Percentiles rank a stretch among this genome's conserved stretches.
Conservation (phyloP, 371 early-diverging fungal species). For the Rhizopus delemar region DNA sequence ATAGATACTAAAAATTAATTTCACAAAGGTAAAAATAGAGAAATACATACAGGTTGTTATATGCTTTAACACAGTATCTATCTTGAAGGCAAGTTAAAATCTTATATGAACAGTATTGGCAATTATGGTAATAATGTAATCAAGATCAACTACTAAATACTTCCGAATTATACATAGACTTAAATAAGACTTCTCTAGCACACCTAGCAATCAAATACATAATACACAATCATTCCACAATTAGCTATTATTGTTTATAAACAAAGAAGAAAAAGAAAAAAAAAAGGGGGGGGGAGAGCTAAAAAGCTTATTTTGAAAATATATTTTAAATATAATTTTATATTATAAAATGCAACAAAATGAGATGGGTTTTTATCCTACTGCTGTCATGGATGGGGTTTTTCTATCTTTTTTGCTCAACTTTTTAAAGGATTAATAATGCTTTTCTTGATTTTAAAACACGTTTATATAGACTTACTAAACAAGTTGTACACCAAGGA, state of each 20-base stretch:
- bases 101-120: conserved; percentile 30
- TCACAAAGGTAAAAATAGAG: conserved; percentile 23
- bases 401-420: background rate
- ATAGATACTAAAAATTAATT: conserved; percentile 35
- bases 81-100: conserved; percentile 19
- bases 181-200: conserved; percentile 41
- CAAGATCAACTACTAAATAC: conserved; percentile 36
- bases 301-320: no score
- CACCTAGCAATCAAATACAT: conserved; percentile 42
- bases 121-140: conserved; percentile 34
- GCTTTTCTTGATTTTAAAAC: background rate
- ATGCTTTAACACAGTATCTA: conserved; percentile 7
- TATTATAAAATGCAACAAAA: no score
- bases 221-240: conserved; percentile 38
- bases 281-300: no score
- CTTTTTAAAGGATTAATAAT: background rate
- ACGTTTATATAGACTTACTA: conserved; percentile 23
- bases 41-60: conserved; percentile 6
- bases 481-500: conserved; percentile 43
- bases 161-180: conserved; percentile 38
- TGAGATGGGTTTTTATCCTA: background rate
- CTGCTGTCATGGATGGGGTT: background rate
- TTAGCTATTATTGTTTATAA: conserved; percentile 5
- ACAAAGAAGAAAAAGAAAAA: no score
- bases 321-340: no score